Conservation (phyloP, 2,329 filamentous ascomycete species). For the Tolypocladium inflatum region DNA sequence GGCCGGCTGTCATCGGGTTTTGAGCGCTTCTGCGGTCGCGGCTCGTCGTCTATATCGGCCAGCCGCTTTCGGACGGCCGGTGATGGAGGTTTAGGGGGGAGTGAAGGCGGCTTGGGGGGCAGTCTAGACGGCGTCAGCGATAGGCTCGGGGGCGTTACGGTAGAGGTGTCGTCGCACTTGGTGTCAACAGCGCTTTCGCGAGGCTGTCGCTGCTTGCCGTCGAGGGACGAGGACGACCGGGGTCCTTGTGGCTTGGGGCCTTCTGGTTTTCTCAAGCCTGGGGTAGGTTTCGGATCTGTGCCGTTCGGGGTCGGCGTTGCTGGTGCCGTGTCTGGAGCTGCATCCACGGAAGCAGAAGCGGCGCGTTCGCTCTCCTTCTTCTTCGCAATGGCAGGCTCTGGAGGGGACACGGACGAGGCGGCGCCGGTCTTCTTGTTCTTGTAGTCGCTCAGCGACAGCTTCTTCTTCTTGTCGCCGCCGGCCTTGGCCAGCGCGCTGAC, state of each 20-base stretch:
- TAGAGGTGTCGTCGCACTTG: constrained; percentile 12
- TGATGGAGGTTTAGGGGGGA: constrained; percentile 27
- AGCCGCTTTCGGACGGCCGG: constrained; percentile 38
- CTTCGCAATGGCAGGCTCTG: constrained; percentile 21
- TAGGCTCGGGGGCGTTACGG: neutral
- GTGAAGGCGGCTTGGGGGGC: constrained; percentile 25
- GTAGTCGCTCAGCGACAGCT: constrained; percentile 50
- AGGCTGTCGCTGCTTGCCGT: constrained; percentile 19
- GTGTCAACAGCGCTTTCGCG: constrained; percentile 19
- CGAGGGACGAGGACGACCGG: constrained; percentile 10
- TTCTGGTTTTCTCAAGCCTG: constrained; percentile 12
- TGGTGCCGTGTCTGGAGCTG: neutral
- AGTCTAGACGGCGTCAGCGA: constrained; percentile 17
- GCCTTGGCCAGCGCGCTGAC: constrained; percentile 29
- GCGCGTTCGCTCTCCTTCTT: constrained; percentile 22
- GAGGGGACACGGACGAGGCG: constrained; percentile 24
- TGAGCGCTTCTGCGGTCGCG: constrained; percentile 35
- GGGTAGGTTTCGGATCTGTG: constrained; percentile 1
- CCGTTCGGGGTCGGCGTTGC: constrained; percentile 7
- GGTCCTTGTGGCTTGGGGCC: constrained; percentile 12
- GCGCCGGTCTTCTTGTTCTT: constrained; percentile 39
- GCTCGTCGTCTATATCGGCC: constrained; percentile 32
- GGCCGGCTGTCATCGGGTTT: constrained; percentile 27
- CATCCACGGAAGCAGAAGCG: constrained; percentile 9
- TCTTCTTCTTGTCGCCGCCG: constrained; percentile 40